A percentile compares a stretch with the other conserved stretches of the same genome.
phyloP scores from a whole-genome alignment of 768 basidiomycete genomes.

The Termitomyces sp. region DNA sequence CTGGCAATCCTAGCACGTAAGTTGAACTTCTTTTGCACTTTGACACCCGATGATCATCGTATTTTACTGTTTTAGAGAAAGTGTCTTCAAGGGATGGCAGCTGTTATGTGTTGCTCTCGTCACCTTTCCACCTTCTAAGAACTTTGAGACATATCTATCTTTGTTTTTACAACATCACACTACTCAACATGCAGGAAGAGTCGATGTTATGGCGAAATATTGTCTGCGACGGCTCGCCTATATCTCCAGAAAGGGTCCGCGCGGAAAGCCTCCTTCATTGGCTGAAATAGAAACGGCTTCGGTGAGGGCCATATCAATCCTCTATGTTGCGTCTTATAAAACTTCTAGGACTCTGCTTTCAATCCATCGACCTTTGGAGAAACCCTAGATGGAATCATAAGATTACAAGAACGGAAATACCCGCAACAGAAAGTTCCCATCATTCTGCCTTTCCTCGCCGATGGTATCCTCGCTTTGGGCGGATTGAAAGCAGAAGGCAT shows the following conservation, averaged over 20 bases:
- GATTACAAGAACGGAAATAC: constrained; percentile 82
- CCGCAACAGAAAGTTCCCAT: constrained; percentile 83
- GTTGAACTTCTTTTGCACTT: constrained; percentile 21
- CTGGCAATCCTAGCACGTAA: constrained; percentile 72
- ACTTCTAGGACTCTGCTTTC: constrained; percentile 78
- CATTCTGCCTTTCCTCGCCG: constrained; percentile 89
- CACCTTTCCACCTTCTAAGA: constrained; percentile 90
- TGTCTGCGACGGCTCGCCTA: constrained; percentile 72
- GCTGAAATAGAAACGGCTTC: constrained; percentile 92
- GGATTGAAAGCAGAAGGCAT: constrained; percentile 86
- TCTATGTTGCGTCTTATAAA: constrained; percentile 8
- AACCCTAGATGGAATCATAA: constrained; percentile 77
- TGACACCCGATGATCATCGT: constrained; percentile 1
- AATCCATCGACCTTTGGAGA: constrained; percentile 94
- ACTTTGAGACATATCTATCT: constrained; percentile 81
- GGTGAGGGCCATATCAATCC: constrained; percentile 31
- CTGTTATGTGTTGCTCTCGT: constrained; percentile 85
- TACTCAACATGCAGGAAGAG: constrained; percentile 62
- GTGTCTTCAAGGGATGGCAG: constrained; percentile 90
- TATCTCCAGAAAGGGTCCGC: constrained; percentile 79
- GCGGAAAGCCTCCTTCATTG: constrained; percentile 75
- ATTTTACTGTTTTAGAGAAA: constrained; percentile 42
- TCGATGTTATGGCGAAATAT: constrained; percentile 89
- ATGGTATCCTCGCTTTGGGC: constrained; percentile 85
- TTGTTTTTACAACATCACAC: constrained; percentile 74